Percentiles rank a stretch among this genome's conserved stretches.
Evolutionary conservation across 208 protist genomes (phyloP).

Genomic region (Eutreptiella sp.): DNA sequence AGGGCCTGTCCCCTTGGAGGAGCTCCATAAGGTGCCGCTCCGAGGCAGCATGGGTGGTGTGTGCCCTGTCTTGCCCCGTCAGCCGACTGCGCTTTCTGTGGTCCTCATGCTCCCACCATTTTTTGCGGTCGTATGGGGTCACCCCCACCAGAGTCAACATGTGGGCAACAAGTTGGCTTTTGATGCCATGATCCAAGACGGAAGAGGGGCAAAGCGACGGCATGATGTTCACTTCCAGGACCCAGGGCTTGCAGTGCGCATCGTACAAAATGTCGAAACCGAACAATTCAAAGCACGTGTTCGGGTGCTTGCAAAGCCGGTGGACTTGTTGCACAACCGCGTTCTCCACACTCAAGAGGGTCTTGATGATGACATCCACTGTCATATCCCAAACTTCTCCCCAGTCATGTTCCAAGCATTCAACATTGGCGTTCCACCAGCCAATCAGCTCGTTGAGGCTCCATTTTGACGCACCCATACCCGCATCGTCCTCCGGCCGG

Average conservation of each 20-base stretch:
- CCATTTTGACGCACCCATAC: slow-evolving; percentile 28
- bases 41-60: neutral
- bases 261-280: slow-evolving; percentile 77
- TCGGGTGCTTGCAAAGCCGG: slow-evolving; percentile 53
- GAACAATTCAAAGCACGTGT: slow-evolving; percentile 80
- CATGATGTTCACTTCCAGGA: slow-evolving; percentile 86
- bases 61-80: neutral
- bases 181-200: slow-evolving; percentile 72
- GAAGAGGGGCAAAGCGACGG: slow-evolving; percentile 42
- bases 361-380: slow-evolving; percentile 70
- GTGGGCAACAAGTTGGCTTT: slow-evolving; percentile 71
- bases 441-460: too few species aligned
- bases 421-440: slow-evolving; percentile 2
- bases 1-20: slow-evolving; percentile 47
- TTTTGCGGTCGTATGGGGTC: slow-evolving; percentile 58
- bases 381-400: slow-evolving; percentile 48
- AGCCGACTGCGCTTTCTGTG: neutral
- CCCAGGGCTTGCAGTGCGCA: slow-evolving; percentile 54
- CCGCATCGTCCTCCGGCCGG: slow-evolving; percentile 24
- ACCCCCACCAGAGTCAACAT: slow-evolving; percentile 67
- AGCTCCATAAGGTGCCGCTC: slow-evolving; percentile 47
- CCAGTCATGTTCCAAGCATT: slow-evolving; percentile 7
- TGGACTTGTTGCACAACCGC: slow-evolving; percentile 60
- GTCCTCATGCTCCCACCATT: neutral
- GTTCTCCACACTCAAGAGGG: slow-evolving; percentile 74